phyloP scores from a whole-genome alignment of 768 basidiomycete genomes.

The Russula virescens region DNA sequence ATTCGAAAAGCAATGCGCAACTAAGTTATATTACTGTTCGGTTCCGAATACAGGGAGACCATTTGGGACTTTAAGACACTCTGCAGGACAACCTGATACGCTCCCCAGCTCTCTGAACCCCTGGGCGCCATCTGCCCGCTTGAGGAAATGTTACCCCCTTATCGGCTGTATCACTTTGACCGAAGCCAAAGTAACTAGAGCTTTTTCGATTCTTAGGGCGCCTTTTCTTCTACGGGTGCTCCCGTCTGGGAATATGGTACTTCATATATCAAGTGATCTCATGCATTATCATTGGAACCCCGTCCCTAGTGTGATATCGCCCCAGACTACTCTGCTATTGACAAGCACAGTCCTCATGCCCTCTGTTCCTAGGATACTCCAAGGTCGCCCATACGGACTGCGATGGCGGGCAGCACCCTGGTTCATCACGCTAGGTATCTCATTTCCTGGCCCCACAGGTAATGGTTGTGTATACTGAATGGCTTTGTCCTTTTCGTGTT shows the following conservation, averaged over 20 bases:
- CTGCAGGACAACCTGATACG: too few relatives aligned
- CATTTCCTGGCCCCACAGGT: background rate
- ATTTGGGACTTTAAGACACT: too few relatives aligned
- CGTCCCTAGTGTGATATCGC: background rate
- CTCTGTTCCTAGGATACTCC: background rate
- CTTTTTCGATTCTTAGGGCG: background rate
- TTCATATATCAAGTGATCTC: background rate
- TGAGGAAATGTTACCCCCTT: too few relatives aligned
- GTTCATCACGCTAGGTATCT: conserved; percentile 44
- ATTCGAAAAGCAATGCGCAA: too few relatives aligned
- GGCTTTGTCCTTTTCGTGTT: background rate
- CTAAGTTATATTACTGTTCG: background rate
- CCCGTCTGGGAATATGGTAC: background rate
- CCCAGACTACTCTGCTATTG: background rate
- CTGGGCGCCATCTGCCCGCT: too few relatives aligned
- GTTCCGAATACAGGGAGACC: background rate
- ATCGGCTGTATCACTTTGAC: too few relatives aligned
- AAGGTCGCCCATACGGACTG: conserved; percentile 37
- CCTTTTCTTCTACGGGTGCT: background rate
- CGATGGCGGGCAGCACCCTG: conserved; percentile 54
- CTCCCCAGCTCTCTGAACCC: too few relatives aligned
- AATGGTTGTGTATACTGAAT: background rate
- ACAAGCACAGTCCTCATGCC: background rate
- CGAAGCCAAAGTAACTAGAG: background rate
- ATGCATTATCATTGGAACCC: background rate